Base-by-base conservation (phyloP, 2,329 filamentous ascomycete species). In the Arthrobotrys sinensis region DNA sequence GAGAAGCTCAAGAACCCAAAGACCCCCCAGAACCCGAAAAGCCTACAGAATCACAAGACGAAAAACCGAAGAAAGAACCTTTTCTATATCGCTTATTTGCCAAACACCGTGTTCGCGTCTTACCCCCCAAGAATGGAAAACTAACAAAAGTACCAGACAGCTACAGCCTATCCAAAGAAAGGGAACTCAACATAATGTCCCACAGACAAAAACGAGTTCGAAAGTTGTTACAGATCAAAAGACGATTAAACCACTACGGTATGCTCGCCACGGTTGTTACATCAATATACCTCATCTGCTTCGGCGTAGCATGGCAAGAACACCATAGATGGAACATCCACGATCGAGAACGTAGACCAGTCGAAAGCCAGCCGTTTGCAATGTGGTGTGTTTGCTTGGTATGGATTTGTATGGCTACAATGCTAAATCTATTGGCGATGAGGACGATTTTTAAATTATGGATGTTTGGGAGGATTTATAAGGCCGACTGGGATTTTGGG, bases 331-430 rank as follows among this genome's bases (percentile, higher is more conserved):
- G 63, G 50, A 63, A 62, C 14, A 16, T 28, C 4, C 53, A 63
- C 19, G 62, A 75, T 16, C 40, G 16, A 14, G 63, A 75, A 19
- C 43, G 40, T 28, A 32, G 53, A 16, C 52, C 63, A 0, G 4
- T 24, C 8, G n/a, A n/a, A 10, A 45, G 28, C 6, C 43, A 60
- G 5, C 62, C 63, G 10, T 75, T 62, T 28, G 53, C 63, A 1
- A 63, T 75, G 53, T 75, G 70, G 70, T 28, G 48, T n/a, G 32
- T 63, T 36, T 75, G 63, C 16, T 8, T 67, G 63, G 52, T 67
- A 4, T 68, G 70, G 70, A 67, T 68, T 7, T 50, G 19, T 19
- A 14, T 38, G 21, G 40, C 63, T n/a, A 7, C 53, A 1, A 2
- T 38, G 16, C 14, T 57, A 5, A 75, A 75, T 53, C 8, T 45